Conservation (phyloP, 179 eudicot genomes). For the Amaranthus tricolor region DNA sequence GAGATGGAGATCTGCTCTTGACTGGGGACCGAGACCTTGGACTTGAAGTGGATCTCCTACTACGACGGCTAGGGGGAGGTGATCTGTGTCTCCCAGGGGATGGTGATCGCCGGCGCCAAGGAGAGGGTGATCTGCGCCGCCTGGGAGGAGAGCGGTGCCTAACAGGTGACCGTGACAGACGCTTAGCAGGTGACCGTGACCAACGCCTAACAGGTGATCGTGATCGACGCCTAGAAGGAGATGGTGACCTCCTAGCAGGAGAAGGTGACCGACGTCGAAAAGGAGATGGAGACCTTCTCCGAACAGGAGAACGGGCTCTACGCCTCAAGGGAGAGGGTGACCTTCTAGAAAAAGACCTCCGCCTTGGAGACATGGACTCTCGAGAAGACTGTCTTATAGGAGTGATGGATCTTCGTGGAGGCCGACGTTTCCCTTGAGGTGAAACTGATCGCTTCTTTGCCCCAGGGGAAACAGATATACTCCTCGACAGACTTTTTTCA, state of each 20-base stretch:
- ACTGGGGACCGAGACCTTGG: slow-evolving; percentile 39
- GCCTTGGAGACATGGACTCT: slow-evolving; percentile 57
- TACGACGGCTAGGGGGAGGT: slow-evolving; percentile 36
- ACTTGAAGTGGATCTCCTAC: slow-evolving; percentile 15
- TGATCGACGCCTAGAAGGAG: slow-evolving; percentile 45
- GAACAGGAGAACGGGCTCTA: slow-evolving; percentile 46
- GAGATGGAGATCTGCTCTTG: slow-evolving; percentile 48
- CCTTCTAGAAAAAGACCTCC: slow-evolving; percentile 40
- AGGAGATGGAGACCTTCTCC: slow-evolving; percentile 60
- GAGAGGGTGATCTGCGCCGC: slow-evolving; percentile 40
- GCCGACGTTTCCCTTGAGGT: slow-evolving; percentile 40
- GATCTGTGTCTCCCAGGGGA: slow-evolving; percentile 43
- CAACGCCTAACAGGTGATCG: slow-evolving; percentile 31
- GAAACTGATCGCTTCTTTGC: slow-evolving; percentile 56
- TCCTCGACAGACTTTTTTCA: slow-evolving; percentile 58
- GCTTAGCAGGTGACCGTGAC: slow-evolving; percentile 4
- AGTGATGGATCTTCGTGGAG: slow-evolving; percentile 56
- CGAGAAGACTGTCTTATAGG: slow-evolving; percentile 49
- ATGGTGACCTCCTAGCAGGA: slow-evolving; percentile 36
- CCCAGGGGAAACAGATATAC: slow-evolving; percentile 59
- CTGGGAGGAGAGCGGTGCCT: slow-evolving; percentile 27
- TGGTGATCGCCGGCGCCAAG: slow-evolving; percentile 38
- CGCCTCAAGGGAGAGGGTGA: slow-evolving; percentile 56
- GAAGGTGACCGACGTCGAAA: slow-evolving; percentile 41
- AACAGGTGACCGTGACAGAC: slow-evolving; percentile 36